Conservation (phyloP, 2,329 filamentous ascomycete species). For the Paecilomyces dactylethromorphus region DNA sequence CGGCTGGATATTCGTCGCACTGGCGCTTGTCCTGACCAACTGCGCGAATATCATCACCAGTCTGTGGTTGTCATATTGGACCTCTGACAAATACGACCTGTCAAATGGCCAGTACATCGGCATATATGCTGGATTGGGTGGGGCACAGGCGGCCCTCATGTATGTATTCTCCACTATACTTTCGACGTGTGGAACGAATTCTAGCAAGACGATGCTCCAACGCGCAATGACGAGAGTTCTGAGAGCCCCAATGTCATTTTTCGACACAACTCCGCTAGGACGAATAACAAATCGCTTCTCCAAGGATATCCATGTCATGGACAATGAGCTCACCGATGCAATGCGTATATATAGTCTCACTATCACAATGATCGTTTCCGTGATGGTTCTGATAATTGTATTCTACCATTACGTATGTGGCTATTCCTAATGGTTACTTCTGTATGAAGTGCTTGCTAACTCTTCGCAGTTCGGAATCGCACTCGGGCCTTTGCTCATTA, state of each 20-base stretch:
- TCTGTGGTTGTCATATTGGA: slow-evolving; percentile 94
- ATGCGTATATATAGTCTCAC: slow-evolving; percentile 92
- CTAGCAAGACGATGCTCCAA: slow-evolving; percentile 75
- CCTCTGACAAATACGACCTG: slow-evolving; percentile 64
- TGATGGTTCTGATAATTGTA: slow-evolving; percentile 87
- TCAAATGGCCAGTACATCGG: slow-evolving; percentile 64
- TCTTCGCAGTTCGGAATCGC: slow-evolving; percentile 57
- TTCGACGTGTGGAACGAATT: slow-evolving; percentile 70
- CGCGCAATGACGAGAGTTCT: slow-evolving; percentile 70
- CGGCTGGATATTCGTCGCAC: slow-evolving; percentile 53
- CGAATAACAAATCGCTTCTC: slow-evolving; percentile 96
- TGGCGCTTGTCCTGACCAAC: slow-evolving; percentile 65
- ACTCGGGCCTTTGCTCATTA: slow-evolving; percentile 60
- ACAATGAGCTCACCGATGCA: slow-evolving; percentile 81
- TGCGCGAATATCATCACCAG: slow-evolving; percentile 81
- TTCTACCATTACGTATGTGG: slow-evolving; percentile 69
- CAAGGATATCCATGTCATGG: slow-evolving; percentile 93
- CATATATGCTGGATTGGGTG: slow-evolving; percentile 64
- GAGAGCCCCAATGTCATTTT: slow-evolving; percentile 74
- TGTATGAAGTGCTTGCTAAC: slow-evolving; percentile 1
- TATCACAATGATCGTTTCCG: slow-evolving; percentile 70
- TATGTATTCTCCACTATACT: slow-evolving; percentile 75
- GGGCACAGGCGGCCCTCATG: slow-evolving; percentile 63
- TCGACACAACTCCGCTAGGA: slow-evolving; percentile 91
- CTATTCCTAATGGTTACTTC: background rate